Evolutionary conservation across 208 protist genomes (phyloP).

Genomic region (Strigomonas culicis): DNA sequence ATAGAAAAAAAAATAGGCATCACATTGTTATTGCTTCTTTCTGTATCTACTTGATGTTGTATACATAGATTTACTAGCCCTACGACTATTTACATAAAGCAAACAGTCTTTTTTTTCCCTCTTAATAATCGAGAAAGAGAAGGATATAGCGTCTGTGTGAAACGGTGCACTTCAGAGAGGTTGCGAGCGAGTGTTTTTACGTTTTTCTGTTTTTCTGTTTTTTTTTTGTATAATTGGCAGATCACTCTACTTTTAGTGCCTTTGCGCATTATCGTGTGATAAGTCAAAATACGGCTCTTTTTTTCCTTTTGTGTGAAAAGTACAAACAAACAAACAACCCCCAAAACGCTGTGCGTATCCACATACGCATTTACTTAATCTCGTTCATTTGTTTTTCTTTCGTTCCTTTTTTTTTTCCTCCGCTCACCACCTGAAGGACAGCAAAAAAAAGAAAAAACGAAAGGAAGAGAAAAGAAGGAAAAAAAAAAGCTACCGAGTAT

Average conservation of each 20-base stretch:
- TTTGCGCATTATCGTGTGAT: too few species aligned
- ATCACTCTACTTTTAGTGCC: background rate
- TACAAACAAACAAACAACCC: too few species aligned
- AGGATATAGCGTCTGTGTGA: too few species aligned
- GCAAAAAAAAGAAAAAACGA: background rate
- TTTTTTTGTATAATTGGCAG: background rate
- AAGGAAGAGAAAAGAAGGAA: background rate
- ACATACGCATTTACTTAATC: too few species aligned
- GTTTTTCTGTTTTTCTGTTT: background rate
- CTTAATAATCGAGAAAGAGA: too few species aligned
- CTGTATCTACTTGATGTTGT: background rate
- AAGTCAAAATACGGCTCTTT: too few species aligned
- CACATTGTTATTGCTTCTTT: slow-evolving; percentile 1
- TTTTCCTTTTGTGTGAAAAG: background rate
- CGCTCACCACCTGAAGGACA: background rate
- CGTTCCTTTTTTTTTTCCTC: slow-evolving; percentile 1
- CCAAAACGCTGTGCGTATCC: too few species aligned
- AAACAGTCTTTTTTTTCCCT: background rate
- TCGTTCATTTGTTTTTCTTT: background rate
- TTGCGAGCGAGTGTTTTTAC: background rate
- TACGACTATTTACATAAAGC: too few species aligned
- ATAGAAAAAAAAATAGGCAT: background rate
- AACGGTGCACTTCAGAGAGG: too few species aligned
- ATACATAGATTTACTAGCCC: too few species aligned
- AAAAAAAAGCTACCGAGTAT: slow-evolving; percentile 1